Evolutionary conservation across 805 yeast genomes (phyloP), one percentile per base, ranked within the genome.

Genomic region (Diddensiella caesifluorescens): DNA sequence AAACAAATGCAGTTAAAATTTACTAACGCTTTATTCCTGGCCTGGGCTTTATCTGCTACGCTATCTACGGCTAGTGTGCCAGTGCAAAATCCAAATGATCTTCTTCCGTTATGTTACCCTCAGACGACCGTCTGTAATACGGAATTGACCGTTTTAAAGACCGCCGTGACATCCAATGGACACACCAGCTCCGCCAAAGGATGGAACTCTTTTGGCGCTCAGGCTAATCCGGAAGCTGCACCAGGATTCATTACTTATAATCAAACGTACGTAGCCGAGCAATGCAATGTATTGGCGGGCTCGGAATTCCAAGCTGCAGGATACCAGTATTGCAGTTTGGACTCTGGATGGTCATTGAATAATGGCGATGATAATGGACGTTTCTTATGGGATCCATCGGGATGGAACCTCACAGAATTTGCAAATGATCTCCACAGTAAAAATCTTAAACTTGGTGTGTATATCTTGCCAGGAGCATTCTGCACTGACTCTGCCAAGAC

Each of bases 371-470:
- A 38, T n/a, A 21, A 23, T 21, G 46, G 46, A 2, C 38, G 41
- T 4, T 16, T 38, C 10, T 34, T 31, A 3, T 42, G 19, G 16
- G 41, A 42, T 27, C 38, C 42, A 16, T 31, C 46, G 4, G 22
- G 32, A 5, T 38, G 38, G 16, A 35, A 42, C 26, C 33, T 42
- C 7, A 42, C 46, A 13, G 5, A 12, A n/a, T 38, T 42, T 33
- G 46, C 46, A 5, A 35, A 42, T 4, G 41, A 42, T 13, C 42
- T 42, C 18, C 46, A 42, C 23, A 15, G 29, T 36, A 38, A 38
- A 32, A 35, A 30, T 15, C 39, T 42, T 4, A 22, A 42, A 30
- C 39, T 42, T 13, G 46, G 46, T 13, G 46, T 42, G n/a, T 42
- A 42, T 30, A 39, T 42, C 9, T 30, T 42, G 16, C 46, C 46